Base-by-base conservation (phyloP, 768 basidiomycete genomes). In the Pulveroboletus sp. region DNA sequence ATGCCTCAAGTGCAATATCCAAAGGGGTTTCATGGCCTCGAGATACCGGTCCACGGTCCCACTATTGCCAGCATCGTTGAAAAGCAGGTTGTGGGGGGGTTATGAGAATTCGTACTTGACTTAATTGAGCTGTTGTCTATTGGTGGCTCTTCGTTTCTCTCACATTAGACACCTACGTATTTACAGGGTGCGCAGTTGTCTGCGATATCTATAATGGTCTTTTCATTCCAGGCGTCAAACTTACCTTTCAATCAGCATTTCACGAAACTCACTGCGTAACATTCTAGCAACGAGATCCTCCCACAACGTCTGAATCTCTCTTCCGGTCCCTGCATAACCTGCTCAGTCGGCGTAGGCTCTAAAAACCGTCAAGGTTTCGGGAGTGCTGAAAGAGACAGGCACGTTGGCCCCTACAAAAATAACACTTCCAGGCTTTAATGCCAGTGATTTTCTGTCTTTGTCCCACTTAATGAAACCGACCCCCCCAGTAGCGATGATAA, bases 391-490 rank as follows among this genome's bases (percentile, higher is more conserved):
- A 35, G 65, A 63, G 24, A 93, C 68, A 51, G 73, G 73, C 4
- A 76, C 73, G 8, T 76, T 82, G 3, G 93, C 91, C 27, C 85
- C 91, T 24, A 96, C 69, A 55, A 97, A 95, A 55, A 89, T 69
- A 18, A 91, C 92, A 56, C 84, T 83, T 5, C 95, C 95, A 35
- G 76, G 62, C 15, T 68, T 66, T 15, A 84, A 53, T 4, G 73
- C 69, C 46, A 87, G 47, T 8, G 55, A 57, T 40, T 66, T 68
- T 48, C 56, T 55, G 35, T 49, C 69, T 5, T 59, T 62, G 11
- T 61, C 70, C 84, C 83, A 89, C 26, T 43, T 57, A 2, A 90
- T 63, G 27, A 56, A 61, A 0, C 89, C 92, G 1, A 59, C 62
- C 0, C 93, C 92, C 18, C 76, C 74, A 0, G 88, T 91, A 14